Evolutionary conservation across 1,284 basidiomycete species (phyloP).

Genomic region (Hymenochaete sp.): DNA sequence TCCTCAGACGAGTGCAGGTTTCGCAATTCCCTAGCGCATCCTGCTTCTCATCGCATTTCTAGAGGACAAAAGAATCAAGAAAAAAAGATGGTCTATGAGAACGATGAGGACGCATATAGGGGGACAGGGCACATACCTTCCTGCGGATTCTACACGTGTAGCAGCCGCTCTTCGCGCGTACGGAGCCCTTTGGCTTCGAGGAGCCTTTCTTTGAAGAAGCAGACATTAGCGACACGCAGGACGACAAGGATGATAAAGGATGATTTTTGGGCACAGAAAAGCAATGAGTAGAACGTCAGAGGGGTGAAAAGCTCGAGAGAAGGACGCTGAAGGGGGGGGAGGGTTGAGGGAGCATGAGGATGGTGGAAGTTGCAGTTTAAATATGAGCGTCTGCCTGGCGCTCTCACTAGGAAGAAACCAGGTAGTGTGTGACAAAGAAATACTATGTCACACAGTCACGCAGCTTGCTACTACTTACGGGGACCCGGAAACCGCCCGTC

Average conservation of each 20-base stretch:
- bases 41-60: conserved; percentile 79
- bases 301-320: background rate
- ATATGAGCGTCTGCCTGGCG: too few species aligned
- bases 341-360: conserved; percentile 7
- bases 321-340: background rate
- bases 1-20: conserved; percentile 66
- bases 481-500: too few species aligned
- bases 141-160: conserved; percentile 77
- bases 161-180: conserved; percentile 75
- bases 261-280: background rate
- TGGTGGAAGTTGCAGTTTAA: too few species aligned
- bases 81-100: conserved; percentile 14
- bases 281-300: conserved; percentile 1
- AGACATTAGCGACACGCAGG: too few species aligned
- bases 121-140: conserved; percentile 43
- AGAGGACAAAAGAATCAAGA: conserved; percentile 15
- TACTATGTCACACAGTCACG: too few species aligned
- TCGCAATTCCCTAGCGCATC: conserved; percentile 55
- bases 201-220: too few species aligned
- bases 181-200: conserved; percentile 52
- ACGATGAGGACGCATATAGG: conserved; percentile 19
- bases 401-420: too few species aligned
- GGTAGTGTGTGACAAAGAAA: too few species aligned
- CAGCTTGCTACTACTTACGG: too few species aligned
- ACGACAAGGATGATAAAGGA: background rate